Evolutionary conservation across 2,329 filamentous ascomycete genomes (phyloP).

Genomic region (Didymella glomerata): DNA sequence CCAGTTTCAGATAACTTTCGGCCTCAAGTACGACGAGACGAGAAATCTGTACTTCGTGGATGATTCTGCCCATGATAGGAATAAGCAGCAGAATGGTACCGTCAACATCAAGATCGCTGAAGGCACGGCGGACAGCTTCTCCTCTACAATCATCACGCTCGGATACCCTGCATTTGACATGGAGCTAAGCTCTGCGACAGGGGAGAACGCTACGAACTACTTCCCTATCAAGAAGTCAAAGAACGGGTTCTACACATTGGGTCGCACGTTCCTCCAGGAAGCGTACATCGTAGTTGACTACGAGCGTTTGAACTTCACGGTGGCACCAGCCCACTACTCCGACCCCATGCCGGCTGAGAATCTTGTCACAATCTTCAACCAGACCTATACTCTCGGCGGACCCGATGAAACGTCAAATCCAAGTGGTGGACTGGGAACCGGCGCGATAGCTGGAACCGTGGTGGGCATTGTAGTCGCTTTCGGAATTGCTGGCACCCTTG

Average conservation of each 20-base stretch:
- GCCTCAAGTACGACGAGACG: slow-evolving; percentile 44
- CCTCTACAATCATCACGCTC: slow-evolving; percentile 34
- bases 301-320: slow-evolving; percentile 45
- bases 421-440: slow-evolving; percentile 30
- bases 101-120: slow-evolving; percentile 36
- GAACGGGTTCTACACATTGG: slow-evolving; percentile 38
- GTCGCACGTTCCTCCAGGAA: slow-evolving; percentile 50
- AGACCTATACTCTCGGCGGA: slow-evolving; percentile 15
- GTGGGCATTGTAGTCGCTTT: slow-evolving; percentile 45
- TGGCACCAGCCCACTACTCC: slow-evolving; percentile 38
- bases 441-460: slow-evolving; percentile 47
- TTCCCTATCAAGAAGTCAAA: slow-evolving; percentile 45
- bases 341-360: slow-evolving; percentile 32
- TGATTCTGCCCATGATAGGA: slow-evolving; percentile 34
- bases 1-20: slow-evolving; percentile 47
- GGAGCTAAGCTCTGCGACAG: slow-evolving; percentile 21
- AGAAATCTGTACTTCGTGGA: slow-evolving; percentile 47
- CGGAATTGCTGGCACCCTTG: slow-evolving; percentile 31
- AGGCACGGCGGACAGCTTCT: slow-evolving; percentile 13
- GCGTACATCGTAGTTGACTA: slow-evolving; percentile 51
- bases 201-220: slow-evolving; percentile 31
- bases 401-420: slow-evolving; percentile 10
- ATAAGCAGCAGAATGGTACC: slow-evolving; percentile 37
- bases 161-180: slow-evolving; percentile 44
- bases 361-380: slow-evolving; percentile 38